Percentiles rank a stretch among this genome's conserved stretches.
Conservation (phyloP, 805 yeast genomes). For the Metahyphopichia silvanorum region DNA sequence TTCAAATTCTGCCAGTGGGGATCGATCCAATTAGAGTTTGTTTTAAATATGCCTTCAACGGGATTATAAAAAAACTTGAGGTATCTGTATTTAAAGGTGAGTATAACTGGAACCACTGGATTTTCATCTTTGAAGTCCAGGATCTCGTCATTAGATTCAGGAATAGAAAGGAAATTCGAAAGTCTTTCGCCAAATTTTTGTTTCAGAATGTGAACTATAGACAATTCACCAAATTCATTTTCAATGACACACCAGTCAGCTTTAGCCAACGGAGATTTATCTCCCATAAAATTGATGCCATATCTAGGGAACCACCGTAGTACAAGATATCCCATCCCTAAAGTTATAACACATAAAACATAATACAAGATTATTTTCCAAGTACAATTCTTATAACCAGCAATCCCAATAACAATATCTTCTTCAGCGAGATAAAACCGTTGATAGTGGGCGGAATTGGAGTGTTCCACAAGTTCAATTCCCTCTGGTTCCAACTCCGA, state of each 20-base stretch:
- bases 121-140: slow-evolving; percentile 38
- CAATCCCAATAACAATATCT: slow-evolving; percentile 90
- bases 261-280: slow-evolving; percentile 63
- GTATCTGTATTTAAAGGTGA: slow-evolving; percentile 78
- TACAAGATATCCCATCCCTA: slow-evolving; percentile 71
- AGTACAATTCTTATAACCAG: slow-evolving; percentile 69
- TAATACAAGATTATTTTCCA: slow-evolving; percentile 48
- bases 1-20: slow-evolving; percentile 65
- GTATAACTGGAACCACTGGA: slow-evolving; percentile 67
- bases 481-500: background rate
- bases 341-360: slow-evolving; percentile 51
- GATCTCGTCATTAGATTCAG: slow-evolving; percentile 21
- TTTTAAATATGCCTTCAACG: slow-evolving; percentile 75
- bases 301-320: slow-evolving; percentile 85
- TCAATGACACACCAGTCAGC: slow-evolving; percentile 94
- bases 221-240: slow-evolving; percentile 87
- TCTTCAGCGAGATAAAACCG: slow-evolving; percentile 93
- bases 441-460: slow-evolving; percentile 54
- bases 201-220: slow-evolving; percentile 53
- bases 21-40: slow-evolving; percentile 87
- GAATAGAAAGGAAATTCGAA: slow-evolving; percentile 55
- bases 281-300: slow-evolving; percentile 65
- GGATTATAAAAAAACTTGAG: slow-evolving; percentile 83
- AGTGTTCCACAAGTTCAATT: slow-evolving; percentile 10
- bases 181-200: slow-evolving; percentile 67